A percentile compares a stretch with the other conserved stretches of the same genome.
Evolutionary conservation across 1,139 yeast genomes (phyloP).

Genomic region (Protomyces pachydermus): DNA sequence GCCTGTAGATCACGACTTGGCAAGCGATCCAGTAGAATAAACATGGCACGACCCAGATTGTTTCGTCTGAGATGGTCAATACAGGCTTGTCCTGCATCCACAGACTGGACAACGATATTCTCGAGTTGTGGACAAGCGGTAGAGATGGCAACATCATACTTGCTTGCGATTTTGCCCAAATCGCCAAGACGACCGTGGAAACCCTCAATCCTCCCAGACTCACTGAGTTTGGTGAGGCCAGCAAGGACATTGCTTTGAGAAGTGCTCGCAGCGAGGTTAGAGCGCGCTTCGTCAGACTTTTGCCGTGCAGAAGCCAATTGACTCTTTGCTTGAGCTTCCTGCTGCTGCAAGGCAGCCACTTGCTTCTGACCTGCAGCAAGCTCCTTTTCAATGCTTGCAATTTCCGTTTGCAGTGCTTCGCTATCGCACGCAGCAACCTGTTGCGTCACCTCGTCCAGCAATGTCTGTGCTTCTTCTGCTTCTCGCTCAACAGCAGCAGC

Average conservation of each 20-base stretch:
- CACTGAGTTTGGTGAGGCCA: constrained; percentile 63
- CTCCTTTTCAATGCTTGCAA: background rate
- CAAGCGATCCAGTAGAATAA: constrained; percentile 72
- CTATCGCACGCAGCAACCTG: constrained; percentile 56
- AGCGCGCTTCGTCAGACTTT: constrained; percentile 60
- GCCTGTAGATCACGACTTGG: constrained; percentile 56
- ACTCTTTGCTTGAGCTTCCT: constrained; percentile 51
- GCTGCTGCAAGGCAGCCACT: constrained; percentile 44
- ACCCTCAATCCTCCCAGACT: constrained; percentile 79
- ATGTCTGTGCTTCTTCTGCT: constrained; percentile 44
- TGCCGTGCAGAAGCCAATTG: constrained; percentile 57
- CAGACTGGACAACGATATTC: constrained; percentile 90
- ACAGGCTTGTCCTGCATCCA: constrained; percentile 87
- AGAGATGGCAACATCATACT: constrained; percentile 86
- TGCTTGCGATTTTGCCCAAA: constrained; percentile 78
- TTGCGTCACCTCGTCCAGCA: constrained; percentile 47
- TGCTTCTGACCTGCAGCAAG: background rate
- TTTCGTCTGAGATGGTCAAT: constrained; percentile 80
- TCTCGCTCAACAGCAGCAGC: constrained; percentile 45
- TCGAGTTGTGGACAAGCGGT: constrained; percentile 92
- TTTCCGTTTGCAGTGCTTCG: constrained; percentile 4
- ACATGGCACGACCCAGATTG: constrained; percentile 82
- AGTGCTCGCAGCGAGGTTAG: constrained; percentile 52
- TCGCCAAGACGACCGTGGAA: constrained; percentile 77
- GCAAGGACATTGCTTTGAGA: constrained; percentile 70